Percentiles rank a stretch among this genome's conserved stretches.
Evolutionary conservation across 148 eudicot genomes (phyloP).

Genomic region (Spergularia marina): DNA sequence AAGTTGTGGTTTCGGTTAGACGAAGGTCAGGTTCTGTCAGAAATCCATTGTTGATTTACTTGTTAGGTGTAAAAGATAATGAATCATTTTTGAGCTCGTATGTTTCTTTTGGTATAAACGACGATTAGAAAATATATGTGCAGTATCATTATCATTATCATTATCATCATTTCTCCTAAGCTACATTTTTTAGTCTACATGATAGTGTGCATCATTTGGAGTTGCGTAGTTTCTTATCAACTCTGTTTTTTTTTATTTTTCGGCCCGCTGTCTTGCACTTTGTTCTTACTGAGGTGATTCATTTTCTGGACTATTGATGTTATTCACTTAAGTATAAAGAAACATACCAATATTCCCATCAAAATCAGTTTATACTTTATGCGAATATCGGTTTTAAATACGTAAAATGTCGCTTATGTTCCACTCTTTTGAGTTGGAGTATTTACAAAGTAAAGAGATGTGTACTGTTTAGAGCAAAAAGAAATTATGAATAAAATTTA

Average conservation of each 20-base stretch:
- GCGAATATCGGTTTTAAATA: slow-evolving; percentile 3
- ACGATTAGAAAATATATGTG: slow-evolving; percentile 9
- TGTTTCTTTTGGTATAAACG: background rate
- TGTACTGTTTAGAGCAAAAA: slow-evolving; percentile 20
- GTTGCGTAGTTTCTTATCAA: slow-evolving; percentile 4
- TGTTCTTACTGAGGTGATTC: background rate
- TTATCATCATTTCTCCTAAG: slow-evolving; percentile 14
- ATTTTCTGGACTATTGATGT: slow-evolving; percentile 16
- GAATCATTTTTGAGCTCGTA: slow-evolving; percentile 13
- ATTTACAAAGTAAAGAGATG: slow-evolving; percentile 32
- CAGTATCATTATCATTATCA: slow-evolving; percentile 18
- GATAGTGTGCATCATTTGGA: background rate
- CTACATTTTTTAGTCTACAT: background rate
- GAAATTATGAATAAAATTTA: background rate
- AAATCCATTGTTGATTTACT: background rate
- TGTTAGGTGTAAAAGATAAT: slow-evolving; percentile 14
- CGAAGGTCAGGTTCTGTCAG: background rate
- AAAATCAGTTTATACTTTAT: slow-evolving; percentile 22
- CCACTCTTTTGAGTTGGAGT: slow-evolving; percentile 39
- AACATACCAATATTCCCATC: slow-evolving; percentile 22
- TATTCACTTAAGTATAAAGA: slow-evolving; percentile 33
- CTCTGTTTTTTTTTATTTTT: background rate
- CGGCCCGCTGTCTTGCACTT: background rate
- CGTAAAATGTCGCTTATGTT: slow-evolving; percentile 32
- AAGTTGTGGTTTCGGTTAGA: background rate